These are phyloP conservation scores for Sporothrix sp. DNA, from an alignment of 2,329 filamentous ascomycete genomes.

Conservation along the genomic window DNA sequence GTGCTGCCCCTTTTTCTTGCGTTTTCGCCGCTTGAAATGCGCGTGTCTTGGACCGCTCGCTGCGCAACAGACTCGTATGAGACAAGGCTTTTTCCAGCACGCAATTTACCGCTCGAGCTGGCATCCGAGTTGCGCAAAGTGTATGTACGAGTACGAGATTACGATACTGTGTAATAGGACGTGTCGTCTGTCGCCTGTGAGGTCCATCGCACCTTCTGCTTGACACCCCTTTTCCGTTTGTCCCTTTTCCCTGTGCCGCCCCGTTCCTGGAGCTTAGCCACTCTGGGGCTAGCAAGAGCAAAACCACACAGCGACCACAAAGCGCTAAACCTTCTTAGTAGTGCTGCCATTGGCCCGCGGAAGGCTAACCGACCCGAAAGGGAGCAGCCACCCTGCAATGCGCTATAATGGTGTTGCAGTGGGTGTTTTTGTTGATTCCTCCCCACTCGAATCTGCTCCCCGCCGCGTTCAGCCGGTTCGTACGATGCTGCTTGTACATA, in stretches of 20 bases:
- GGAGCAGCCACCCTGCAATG: not conserved
- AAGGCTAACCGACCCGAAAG: constrained; percentile 24
- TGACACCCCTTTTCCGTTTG: not conserved
- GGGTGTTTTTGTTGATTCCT: constrained; percentile 1
- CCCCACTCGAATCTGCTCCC: not conserved
- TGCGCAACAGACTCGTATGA: no score
- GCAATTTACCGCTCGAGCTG: no score
- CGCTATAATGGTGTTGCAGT: constrained; percentile 16
- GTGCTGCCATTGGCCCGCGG: constrained; percentile 31
- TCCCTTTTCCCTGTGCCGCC: constrained; percentile 6
- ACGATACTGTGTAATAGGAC: no score
- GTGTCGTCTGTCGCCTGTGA: no score
- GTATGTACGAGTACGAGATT: no score
- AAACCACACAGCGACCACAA: constrained; percentile 8
- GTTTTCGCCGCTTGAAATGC: not conserved
- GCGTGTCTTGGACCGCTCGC: not conserved
- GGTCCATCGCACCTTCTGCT: no score
- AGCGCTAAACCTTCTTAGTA: constrained; percentile 24
- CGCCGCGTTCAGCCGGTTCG: no score
- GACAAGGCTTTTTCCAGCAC: no score
- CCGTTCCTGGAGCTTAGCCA: constrained; percentile 13
- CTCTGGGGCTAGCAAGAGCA: not conserved
- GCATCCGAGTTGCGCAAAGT: no score
- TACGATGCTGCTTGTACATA: no score
- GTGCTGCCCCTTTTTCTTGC: not conserved